Evolutionary conservation across 1,139 yeast species (phyloP).

Genomic region (Scheffersomyces titani): DNA sequence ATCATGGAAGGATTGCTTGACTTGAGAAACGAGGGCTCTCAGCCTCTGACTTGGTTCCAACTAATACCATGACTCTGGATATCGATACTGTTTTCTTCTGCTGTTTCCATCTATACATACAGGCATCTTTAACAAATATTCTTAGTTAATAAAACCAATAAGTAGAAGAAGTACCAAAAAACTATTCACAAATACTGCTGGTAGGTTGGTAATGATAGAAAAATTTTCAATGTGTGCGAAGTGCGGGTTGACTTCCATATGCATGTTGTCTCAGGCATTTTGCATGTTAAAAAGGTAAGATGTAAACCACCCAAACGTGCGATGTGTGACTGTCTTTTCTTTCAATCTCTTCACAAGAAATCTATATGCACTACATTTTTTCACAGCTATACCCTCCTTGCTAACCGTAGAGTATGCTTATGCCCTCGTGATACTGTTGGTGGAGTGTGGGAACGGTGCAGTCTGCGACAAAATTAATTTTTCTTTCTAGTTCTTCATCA

Average conservation of each 20-base stretch:
- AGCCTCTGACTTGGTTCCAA: background rate
- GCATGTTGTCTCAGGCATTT: background rate
- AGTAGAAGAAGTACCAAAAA: background rate
- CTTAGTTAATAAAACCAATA: slow-evolving; percentile 1
- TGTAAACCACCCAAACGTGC: background rate
- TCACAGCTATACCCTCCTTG: background rate
- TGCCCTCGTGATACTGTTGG: background rate
- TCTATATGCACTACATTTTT: background rate
- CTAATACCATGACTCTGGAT: background rate
- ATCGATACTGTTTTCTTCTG: background rate
- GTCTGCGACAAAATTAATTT: background rate
- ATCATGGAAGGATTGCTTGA: background rate
- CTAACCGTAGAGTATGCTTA: background rate
- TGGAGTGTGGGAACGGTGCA: background rate
- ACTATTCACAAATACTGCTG: background rate
- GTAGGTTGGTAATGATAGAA: slow-evolving; percentile 2
- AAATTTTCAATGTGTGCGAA: slow-evolving; percentile 6
- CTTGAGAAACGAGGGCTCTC: background rate
- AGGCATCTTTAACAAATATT: slow-evolving; percentile 23
- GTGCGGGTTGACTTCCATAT: background rate
- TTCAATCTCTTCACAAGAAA: background rate
- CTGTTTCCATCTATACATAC: slow-evolving; percentile 19
- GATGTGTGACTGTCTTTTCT: slow-evolving; percentile 11
- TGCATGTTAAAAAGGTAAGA: background rate
- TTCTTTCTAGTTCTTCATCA: background rate